Conservation (phyloP, 164 flowering plant species). For the Dillenia turbinata region DNA sequence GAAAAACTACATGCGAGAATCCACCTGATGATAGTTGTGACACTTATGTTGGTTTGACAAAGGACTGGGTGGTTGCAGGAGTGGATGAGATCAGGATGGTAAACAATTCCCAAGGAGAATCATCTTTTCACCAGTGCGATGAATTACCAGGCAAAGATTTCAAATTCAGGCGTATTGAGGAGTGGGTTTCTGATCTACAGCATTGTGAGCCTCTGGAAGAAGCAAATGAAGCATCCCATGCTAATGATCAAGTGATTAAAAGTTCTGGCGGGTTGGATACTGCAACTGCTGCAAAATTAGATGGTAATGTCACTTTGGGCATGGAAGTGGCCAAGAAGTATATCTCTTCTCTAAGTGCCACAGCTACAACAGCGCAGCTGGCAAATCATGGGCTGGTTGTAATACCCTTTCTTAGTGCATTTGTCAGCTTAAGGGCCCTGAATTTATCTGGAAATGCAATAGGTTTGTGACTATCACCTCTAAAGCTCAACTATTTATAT, state of each 20-base stretch:
- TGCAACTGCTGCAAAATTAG: slow-evolving; percentile 29
- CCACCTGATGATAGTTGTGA: slow-evolving; percentile 39
- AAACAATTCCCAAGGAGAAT: slow-evolving; percentile 29
- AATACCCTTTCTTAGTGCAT: slow-evolving; percentile 81
- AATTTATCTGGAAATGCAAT: slow-evolving; percentile 85
- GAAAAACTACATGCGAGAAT: slow-evolving; percentile 20
- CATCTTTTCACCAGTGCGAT: slow-evolving; percentile 27
- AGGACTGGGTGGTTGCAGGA: slow-evolving; percentile 53
- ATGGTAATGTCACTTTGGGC: slow-evolving; percentile 44
- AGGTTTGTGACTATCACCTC: slow-evolving; percentile 37
- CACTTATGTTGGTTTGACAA: slow-evolving; percentile 36
- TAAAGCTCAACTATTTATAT: background rate
- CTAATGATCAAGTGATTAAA: slow-evolving; percentile 24
- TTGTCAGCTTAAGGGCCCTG: slow-evolving; percentile 63
- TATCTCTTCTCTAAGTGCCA: slow-evolving; percentile 63
- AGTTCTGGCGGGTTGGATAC: slow-evolving; percentile 23
- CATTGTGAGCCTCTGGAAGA: slow-evolving; percentile 49
- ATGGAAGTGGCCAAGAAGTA: slow-evolving; percentile 76
- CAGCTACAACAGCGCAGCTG: slow-evolving; percentile 73
- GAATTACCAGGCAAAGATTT: slow-evolving; percentile 49
- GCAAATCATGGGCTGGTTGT: slow-evolving; percentile 81
- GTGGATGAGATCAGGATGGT: slow-evolving; percentile 27
- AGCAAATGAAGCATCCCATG: slow-evolving; percentile 22
- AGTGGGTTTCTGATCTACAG: slow-evolving; percentile 80
- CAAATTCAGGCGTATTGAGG: slow-evolving; percentile 68